phyloP scores from a whole-genome alignment of 257 asterid species.

The Paulownia fortunei region DNA sequence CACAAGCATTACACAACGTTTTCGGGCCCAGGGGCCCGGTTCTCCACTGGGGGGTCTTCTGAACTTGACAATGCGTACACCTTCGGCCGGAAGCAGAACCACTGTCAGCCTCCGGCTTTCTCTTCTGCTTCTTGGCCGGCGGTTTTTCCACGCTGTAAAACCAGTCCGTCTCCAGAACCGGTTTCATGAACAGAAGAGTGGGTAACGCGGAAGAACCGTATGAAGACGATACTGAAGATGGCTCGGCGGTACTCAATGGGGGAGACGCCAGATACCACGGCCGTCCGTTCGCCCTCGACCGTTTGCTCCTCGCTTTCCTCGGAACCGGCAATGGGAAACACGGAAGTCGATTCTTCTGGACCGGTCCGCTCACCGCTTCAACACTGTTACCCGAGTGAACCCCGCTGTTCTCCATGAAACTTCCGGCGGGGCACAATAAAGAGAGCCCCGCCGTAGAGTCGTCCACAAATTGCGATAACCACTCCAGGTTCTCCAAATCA shows the following conservation, averaged over 20 bases:
- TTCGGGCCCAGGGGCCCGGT: conserved; percentile 75
- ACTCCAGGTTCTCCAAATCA: conserved; percentile 66
- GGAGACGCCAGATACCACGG: conserved; percentile 45
- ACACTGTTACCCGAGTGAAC: conserved; percentile 5
- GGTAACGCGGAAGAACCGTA: conserved; percentile 38
- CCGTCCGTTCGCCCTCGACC: conserved; percentile 41
- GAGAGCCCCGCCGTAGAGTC: conserved; percentile 54
- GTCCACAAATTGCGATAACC: conserved; percentile 68
- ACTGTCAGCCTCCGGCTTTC: conserved; percentile 33
- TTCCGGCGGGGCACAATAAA: conserved; percentile 35
- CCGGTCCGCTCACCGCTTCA: conserved; percentile 33
- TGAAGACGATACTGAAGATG: conserved; percentile 45
- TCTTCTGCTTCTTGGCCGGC: conserved; percentile 46
- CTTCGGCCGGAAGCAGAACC: conserved; percentile 52
- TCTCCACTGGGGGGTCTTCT: conserved; percentile 77
- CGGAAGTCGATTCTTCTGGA: conserved; percentile 30
- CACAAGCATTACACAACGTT: conserved; percentile 74
- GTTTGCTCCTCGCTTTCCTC: conserved; percentile 50
- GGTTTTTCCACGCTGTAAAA: conserved; percentile 39
- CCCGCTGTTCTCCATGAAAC: conserved; percentile 34
- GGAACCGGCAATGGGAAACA: conserved; percentile 39
- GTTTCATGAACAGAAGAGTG: conserved; percentile 19
- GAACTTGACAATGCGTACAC: conserved; percentile 67
- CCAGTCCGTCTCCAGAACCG: conserved; percentile 37
- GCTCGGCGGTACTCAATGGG: conserved; percentile 38